Base-by-base conservation (phyloP, 208 protist genomes). In the Blastocrithidia nonstop region DNA sequence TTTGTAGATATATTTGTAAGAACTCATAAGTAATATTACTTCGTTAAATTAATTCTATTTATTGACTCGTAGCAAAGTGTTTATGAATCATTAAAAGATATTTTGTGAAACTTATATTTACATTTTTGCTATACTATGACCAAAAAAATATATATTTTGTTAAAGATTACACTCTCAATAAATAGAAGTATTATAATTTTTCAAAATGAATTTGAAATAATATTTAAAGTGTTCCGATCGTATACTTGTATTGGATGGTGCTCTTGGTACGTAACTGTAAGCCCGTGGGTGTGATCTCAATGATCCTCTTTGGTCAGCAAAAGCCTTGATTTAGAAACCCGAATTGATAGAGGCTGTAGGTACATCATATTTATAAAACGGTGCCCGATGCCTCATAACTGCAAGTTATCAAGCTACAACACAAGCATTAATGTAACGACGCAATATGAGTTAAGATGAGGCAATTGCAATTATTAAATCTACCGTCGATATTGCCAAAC, bases 301-400 rank as follows among this genome's bases (percentile, higher is more conserved):
- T 11, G 65, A 71, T 39, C 65, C 73, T 1, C 55, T 83, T 15
- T 83, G 73, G 73, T 83, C 73, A 0, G 68, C 66, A 16, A 78
- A 77, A 40, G 53, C 57, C 17, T 39, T 83, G 2, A 38, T 83
- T 13, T 62, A 74, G 5, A 15, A 48, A 3, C 64, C 68, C 0
- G 27, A 54, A 3, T 36, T 51, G 0, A 63, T 83, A 21, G 31
- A 53, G 11, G 53, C 45, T 0, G 58, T 83, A 19, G 57, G 68
- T 27, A 24, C 42, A 26, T 25, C 42, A 4, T 83, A 78, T 46
- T 33, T 75, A 39, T 26, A 52, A 29, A 47, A 51, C 27, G 68
- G 68, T 6, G 64, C 64, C 3, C 63, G 61, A 16, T 83, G 68
- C 40, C 36, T 83, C 42, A 73, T 77, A 52, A 77, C 73, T 15